Conservation (phyloP, 495 filamentous ascomycete genomes). For the Barbatosphaeria neglecta region DNA sequence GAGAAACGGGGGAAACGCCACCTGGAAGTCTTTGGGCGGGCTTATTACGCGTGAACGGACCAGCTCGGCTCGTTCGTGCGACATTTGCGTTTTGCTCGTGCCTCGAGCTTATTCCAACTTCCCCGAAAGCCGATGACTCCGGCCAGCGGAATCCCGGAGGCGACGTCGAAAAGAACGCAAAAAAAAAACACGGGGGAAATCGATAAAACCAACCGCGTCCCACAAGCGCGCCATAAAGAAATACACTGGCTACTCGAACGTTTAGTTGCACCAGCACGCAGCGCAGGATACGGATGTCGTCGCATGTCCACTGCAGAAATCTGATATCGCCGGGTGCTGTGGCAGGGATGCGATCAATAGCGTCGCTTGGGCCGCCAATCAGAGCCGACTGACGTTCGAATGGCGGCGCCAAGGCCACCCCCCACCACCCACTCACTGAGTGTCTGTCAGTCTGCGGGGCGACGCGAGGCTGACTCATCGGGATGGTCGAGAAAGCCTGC, state of each 20-base stretch:
- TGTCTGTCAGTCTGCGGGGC: not conserved
- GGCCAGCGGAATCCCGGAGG: not conserved
- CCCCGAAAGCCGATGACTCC: not conserved
- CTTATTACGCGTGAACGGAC: not conserved
- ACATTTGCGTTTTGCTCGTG: not conserved
- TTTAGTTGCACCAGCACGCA: too few species aligned
- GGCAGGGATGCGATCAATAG: conserved; percentile 1
- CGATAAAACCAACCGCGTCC: not conserved
- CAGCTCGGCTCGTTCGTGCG: not conserved
- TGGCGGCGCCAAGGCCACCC: not conserved
- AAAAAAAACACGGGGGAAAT: not conserved
- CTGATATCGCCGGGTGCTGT: conserved; percentile 12
- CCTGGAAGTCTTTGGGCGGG: too few species aligned
- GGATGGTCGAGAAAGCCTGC: not conserved
- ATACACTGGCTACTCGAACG: too few species aligned
- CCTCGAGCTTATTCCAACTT: not conserved
- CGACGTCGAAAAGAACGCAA: not conserved
- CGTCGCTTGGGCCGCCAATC: conserved; percentile 12
- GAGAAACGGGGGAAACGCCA: not conserved
- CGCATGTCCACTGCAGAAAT: not conserved
- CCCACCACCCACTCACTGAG: too few species aligned
- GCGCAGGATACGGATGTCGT: not conserved
- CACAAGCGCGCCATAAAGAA: too few species aligned
- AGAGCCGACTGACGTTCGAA: conserved; percentile 3
- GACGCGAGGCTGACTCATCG: not conserved